Percentiles rank a stretch among this genome's conserved stretches.
Evolutionary conservation across 2,329 filamentous ascomycete genomes (phyloP).

Genomic region (Fonsecaea monophora): DNA sequence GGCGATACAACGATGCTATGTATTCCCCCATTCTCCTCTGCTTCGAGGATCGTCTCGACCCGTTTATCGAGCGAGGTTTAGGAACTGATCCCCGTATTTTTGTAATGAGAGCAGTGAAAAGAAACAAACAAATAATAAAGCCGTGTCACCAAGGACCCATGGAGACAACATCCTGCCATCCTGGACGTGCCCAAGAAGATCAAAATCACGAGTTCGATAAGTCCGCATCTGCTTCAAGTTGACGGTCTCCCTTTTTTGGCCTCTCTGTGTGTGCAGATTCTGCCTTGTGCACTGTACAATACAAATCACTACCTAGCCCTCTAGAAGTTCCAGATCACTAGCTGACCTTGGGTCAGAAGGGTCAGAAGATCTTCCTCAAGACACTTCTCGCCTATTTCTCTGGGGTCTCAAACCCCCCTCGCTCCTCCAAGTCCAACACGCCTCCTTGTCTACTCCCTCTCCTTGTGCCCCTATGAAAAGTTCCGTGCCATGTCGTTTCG

Average conservation of each 20-base stretch:
- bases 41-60: not conserved
- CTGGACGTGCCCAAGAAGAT: not conserved
- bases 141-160: not conserved
- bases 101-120: too few relatives aligned
- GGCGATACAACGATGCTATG: not conserved
- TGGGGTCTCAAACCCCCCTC: not conserved
- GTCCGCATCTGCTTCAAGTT: not conserved
- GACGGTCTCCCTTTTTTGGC: not conserved
- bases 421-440: not conserved
- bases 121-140: not conserved
- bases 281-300: slow-evolving; percentile 19
- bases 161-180: not conserved
- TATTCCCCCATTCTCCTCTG: not conserved
- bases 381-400: slow-evolving; percentile 10
- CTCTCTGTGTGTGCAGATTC: not conserved
- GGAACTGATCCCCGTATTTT: too few relatives aligned
- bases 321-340: not conserved
- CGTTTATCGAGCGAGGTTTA: too few relatives aligned
- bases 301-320: slow-evolving; percentile 10
- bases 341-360: not conserved
- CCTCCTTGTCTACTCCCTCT: not conserved
- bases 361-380: not conserved
- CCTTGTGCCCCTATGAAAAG: slow-evolving; percentile 45
- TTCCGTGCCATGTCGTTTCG: slow-evolving; percentile 89
- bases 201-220: not conserved